These are phyloP conservation scores for Boletus rufocinnamomeus DNA, from an alignment of 768 basidiomycete species.

Conservation along the genomic window DNA sequence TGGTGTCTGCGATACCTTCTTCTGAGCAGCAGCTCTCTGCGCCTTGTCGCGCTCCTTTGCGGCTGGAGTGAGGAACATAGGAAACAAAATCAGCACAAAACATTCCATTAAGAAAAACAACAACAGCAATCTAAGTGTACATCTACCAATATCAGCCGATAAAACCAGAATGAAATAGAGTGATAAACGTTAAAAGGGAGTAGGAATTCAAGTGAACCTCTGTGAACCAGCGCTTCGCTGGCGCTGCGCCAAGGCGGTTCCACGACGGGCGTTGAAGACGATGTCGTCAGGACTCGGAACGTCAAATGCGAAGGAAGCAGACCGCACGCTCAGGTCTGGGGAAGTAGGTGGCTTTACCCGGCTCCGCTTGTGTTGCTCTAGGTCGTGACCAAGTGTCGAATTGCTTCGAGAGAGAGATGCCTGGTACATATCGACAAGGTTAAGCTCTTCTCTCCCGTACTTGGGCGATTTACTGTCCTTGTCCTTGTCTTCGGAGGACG, in stretches of 20 bases:
- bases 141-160: conserved; percentile 27
- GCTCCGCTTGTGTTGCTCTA: conserved; percentile 13
- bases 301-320: conserved; percentile 65
- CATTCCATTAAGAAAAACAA: conserved; percentile 34
- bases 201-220: conserved; percentile 3
- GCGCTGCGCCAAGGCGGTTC: conserved; percentile 58
- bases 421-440: conserved; percentile 32
- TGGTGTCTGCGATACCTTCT: conserved; percentile 37
- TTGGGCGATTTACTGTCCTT: conserved; percentile 32
- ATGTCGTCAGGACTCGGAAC: conserved; percentile 91
- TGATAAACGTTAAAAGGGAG: conserved; percentile 14
- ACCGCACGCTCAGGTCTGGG: conserved; percentile 38
- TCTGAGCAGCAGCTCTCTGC: conserved; percentile 53
- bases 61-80: conserved; percentile 47
- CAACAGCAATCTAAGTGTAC: conserved; percentile 32
- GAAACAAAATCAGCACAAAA: conserved; percentile 44
- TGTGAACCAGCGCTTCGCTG: conserved; percentile 21
- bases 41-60: conserved; percentile 81
- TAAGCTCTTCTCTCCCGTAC: conserved; percentile 36
- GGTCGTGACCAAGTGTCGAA: conserved; percentile 27
- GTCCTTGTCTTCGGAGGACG: conserved; percentile 39
- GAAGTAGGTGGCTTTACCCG: conserved; percentile 22
- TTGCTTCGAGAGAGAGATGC: conserved; percentile 32
- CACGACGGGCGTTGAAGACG: conserved; percentile 76
- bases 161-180: conserved; percentile 20